A percentile compares a stretch with the other conserved stretches of the same genome.
Evolutionary conservation across 345 rosid genomes (phyloP).

Genomic region (Conringia planisiliqua): DNA sequence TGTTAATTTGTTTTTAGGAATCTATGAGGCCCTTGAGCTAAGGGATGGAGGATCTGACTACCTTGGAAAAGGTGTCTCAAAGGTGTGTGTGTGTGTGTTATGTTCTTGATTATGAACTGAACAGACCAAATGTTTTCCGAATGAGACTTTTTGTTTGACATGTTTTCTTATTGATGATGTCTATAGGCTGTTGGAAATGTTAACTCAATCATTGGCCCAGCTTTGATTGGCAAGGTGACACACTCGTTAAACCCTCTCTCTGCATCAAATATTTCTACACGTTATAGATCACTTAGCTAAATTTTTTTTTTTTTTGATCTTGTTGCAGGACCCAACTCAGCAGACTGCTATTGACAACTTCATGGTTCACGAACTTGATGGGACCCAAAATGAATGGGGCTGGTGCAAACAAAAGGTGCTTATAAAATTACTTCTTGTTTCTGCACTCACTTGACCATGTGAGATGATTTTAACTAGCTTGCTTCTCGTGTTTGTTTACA

Average conservation of each 20-base stretch:
- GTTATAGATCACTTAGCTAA: neutral
- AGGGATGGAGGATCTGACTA: constrained; percentile 96
- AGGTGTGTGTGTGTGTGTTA: constrained; percentile 38
- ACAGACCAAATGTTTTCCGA: neutral
- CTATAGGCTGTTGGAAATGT: constrained; percentile 78
- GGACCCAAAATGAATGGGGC: constrained; percentile 97
- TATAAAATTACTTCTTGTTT: neutral
- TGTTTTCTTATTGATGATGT: neutral
- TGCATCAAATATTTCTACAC: neutral
- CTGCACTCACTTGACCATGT: neutral
- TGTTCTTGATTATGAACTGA: neutral
- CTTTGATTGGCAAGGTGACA: constrained; percentile 79
- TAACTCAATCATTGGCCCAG: constrained; percentile 73
- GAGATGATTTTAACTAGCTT: neutral
- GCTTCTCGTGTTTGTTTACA: constrained; percentile 10
- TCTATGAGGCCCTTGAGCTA: constrained; percentile 87
- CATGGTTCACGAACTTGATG: constrained; percentile 94
- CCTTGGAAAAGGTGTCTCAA: constrained; percentile 89
- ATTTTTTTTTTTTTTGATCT: neutral
- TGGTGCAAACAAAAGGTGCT: constrained; percentile 97
- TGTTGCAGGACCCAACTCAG: constrained; percentile 76
- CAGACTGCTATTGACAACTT: constrained; percentile 75
- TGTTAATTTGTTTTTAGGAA: constrained; percentile 38
- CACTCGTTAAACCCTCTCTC: neutral
- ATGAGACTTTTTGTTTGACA: neutral